Conservation (phyloP, 495 filamentous ascomycete genomes). For the Penicillium antarcticum region DNA sequence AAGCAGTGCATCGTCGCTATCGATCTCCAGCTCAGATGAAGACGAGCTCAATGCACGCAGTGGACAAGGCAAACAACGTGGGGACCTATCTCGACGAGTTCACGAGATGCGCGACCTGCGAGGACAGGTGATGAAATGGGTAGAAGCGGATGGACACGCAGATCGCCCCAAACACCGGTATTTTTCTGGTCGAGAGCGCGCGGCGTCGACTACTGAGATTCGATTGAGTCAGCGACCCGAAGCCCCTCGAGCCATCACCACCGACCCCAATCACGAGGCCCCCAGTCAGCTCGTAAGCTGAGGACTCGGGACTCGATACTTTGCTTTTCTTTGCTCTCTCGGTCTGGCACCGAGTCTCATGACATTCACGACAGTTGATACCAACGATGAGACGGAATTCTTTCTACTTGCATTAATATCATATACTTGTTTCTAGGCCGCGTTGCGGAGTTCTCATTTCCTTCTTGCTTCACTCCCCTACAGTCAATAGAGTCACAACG, state of each 20-base stretch:
- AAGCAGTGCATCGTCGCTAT: slow-evolving; percentile 48
- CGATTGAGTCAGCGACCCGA: neutral
- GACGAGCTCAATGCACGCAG: slow-evolving; percentile 61
- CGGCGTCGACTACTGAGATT: slow-evolving; percentile 14
- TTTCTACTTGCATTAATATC: neutral
- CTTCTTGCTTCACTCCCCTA: too few species aligned
- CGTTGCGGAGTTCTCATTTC: too few species aligned
- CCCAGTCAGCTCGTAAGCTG: neutral
- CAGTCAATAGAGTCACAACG: neutral
- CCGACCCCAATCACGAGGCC: neutral
- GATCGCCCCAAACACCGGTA: slow-evolving; percentile 18
- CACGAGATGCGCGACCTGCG: slow-evolving; percentile 44
- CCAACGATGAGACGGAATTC: neutral
- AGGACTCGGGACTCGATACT: neutral
- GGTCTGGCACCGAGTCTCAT: slow-evolving; percentile 22
- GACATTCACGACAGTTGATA: slow-evolving; percentile 18
- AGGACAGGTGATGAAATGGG: slow-evolving; percentile 40
- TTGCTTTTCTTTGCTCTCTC: slow-evolving; percentile 6
- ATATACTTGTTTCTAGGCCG: neutral
- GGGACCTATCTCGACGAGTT: slow-evolving; percentile 27
- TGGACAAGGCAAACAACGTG: slow-evolving; percentile 31
- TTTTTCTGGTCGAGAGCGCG: slow-evolving; percentile 15
- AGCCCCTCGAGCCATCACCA: neutral
- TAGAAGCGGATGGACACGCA: slow-evolving; percentile 28
- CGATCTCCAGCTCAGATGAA: slow-evolving; percentile 71